A percentile compares a stretch with the other conserved stretches of the same genome.
Evolutionary conservation across 2,329 filamentous ascomycete species (phyloP).

Genomic region (Penicillium oxalicum): DNA sequence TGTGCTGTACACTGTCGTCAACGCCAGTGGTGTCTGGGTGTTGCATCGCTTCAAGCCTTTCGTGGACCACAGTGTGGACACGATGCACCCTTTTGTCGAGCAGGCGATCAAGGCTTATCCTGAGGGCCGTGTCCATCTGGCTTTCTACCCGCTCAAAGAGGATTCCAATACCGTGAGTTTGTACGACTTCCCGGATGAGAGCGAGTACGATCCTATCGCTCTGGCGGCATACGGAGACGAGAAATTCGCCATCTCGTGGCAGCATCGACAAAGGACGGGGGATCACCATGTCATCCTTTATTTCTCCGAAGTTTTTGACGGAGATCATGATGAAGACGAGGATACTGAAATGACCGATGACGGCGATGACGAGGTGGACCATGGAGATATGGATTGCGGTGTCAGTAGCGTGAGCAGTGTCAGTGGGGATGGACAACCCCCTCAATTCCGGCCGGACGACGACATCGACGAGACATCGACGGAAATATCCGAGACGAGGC

Average conservation of each 20-base stretch:
- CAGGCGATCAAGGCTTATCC: conserved; percentile 23
- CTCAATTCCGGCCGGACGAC: not conserved
- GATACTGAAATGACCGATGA: not conserved
- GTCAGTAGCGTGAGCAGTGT: too few relatives aligned
- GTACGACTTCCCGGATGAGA: conserved; percentile 26
- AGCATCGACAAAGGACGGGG: conserved; percentile 17
- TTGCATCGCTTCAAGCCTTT: conserved; percentile 29
- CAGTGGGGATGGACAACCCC: too few relatives aligned
- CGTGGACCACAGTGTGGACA: conserved; percentile 16
- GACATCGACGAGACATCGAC: not conserved
- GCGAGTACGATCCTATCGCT: conserved; percentile 26
- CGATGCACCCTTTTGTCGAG: conserved; percentile 29
- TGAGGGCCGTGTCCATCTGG: conserved; percentile 23
- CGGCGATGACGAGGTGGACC: not conserved
- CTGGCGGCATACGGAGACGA: conserved; percentile 18
- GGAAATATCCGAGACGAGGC: not conserved
- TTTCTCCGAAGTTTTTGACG: conserved; percentile 1
- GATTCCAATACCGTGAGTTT: conserved; percentile 14
- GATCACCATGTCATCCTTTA: conserved; percentile 30
- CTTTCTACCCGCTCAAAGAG: conserved; percentile 21
- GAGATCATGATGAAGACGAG: not conserved
- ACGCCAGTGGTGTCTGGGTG: conserved; percentile 22
- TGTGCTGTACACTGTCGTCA: conserved; percentile 29
- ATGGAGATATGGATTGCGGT: not conserved
- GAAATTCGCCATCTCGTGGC: conserved; percentile 37